Base-by-base conservation (phyloP, 257 asterid species). In the Solanum rostratum region DNA sequence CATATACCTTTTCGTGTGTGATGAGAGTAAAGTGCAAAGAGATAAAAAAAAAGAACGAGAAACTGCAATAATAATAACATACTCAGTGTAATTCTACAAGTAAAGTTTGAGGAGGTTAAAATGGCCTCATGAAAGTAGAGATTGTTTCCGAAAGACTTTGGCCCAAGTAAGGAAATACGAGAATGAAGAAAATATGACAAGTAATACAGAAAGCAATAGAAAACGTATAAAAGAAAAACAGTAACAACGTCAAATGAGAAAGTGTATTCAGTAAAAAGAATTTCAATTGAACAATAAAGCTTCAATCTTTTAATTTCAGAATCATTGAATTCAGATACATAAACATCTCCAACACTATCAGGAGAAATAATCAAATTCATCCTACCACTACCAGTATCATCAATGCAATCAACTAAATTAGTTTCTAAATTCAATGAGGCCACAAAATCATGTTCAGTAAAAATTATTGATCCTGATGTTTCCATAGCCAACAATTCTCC, bases 391-490 rank as follows among this genome's bases (percentile, higher is more conserved):
- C 62, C 24, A 74, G 57, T 80, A 60, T 85, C 87, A 7, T 24
- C 24, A 27, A 63, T 85, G 83, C 84, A 87, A 84, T 88, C 88
- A 10, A 85, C 87, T 14, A 83, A 70, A 24, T 63, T 80, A 88
- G 82, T 87, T 70, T 86, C 91, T 66, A 82, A 16, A 0, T 10
- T 29, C 43, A 57, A 18, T 63, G 91, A 88, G 45, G 68, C 41
- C 33, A 83, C 70, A 66, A 84, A 50, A 52, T 57, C 92, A 16
- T 88, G 90, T 84, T 85, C 92, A 49, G 9, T 50, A 24, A 41
- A 18, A 55, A 66, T 4, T 8, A 86, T 45, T 41, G 50, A 65
- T 86, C 15, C 82, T 2, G 27, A 55, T 18, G 59, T 85, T 81
- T 79, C 91, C 63, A 5, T 10, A 27, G 54, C 85, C 46, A 65